These are phyloP conservation scores for Parastagonospora avenae DNA, from an alignment of 2,329 filamentous ascomycete genomes.

Conservation along the genomic window DNA sequence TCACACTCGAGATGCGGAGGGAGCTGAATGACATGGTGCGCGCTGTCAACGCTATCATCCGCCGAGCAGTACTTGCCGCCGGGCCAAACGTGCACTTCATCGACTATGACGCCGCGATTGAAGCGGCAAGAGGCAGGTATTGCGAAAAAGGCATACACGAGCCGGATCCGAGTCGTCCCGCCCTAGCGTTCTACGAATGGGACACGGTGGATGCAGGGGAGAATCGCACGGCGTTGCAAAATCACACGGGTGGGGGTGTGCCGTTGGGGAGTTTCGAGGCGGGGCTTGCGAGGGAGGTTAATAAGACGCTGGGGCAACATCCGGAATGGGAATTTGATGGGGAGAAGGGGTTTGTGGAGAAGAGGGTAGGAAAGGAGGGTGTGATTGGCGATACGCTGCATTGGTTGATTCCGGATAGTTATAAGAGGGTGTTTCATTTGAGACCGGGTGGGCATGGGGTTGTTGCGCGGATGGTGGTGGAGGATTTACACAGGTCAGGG, in stretches of 20 bases:
- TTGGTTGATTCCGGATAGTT: slow-evolving; percentile 38
- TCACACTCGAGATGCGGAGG: slow-evolving; percentile 27
- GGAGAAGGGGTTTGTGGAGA: slow-evolving; percentile 30
- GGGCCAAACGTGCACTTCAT: slow-evolving; percentile 28
- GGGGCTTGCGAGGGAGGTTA: slow-evolving; percentile 27
- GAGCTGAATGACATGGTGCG: slow-evolving; percentile 35
- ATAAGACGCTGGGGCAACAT: slow-evolving; percentile 31
- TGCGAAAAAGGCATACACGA: slow-evolving; percentile 34
- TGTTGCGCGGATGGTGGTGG: slow-evolving; percentile 26
- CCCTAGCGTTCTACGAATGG: slow-evolving; percentile 40
- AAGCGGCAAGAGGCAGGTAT: slow-evolving; percentile 24
- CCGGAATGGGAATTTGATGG: slow-evolving; percentile 34
- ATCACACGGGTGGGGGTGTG: slow-evolving; percentile 27
- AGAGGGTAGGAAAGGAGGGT: slow-evolving; percentile 14
- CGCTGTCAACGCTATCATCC: slow-evolving; percentile 28
- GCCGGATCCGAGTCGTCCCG: slow-evolving; percentile 31
- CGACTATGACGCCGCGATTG: slow-evolving; percentile 28
- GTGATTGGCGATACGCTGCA: slow-evolving; percentile 28
- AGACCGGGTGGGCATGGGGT: slow-evolving; percentile 30
- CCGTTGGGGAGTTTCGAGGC: slow-evolving; percentile 31
- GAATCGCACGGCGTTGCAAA: slow-evolving; percentile 21
- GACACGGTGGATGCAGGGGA: slow-evolving; percentile 34
- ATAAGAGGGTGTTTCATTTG: slow-evolving; percentile 39
- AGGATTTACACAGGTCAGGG: slow-evolving; percentile 18
- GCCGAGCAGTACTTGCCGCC: slow-evolving; percentile 15